Evolutionary conservation across 805 yeast genomes (phyloP).

Genomic region (Candida methanosorbosa): DNA sequence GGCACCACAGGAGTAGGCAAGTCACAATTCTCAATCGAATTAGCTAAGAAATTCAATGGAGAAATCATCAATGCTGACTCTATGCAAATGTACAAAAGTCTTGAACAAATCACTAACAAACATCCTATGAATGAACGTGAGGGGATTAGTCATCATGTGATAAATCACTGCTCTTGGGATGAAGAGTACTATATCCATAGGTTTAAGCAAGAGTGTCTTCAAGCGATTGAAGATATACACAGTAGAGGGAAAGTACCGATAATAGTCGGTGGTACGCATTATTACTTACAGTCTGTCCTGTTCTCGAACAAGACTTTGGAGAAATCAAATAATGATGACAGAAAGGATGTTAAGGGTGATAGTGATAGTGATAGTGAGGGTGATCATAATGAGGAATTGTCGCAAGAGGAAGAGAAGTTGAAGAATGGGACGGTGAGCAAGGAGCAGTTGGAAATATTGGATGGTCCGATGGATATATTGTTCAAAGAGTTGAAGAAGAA

Average conservation of each 20-base stretch:
- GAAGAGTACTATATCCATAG: slow-evolving; percentile 76
- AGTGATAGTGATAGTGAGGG: neutral
- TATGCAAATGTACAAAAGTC: slow-evolving; percentile 82
- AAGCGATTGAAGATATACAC: slow-evolving; percentile 56
- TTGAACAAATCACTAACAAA: slow-evolving; percentile 80
- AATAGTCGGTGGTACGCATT: slow-evolving; percentile 93
- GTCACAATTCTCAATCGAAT: slow-evolving; percentile 73
- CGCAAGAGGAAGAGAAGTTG: slow-evolving; percentile 17
- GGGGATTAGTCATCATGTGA: slow-evolving; percentile 76
- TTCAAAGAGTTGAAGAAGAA: slow-evolving; percentile 36
- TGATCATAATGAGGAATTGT: slow-evolving; percentile 24
- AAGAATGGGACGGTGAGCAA: slow-evolving; percentile 21
- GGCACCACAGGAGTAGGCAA: slow-evolving; percentile 98
- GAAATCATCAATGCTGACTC: slow-evolving; percentile 95
- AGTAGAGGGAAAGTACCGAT: slow-evolving; percentile 69
- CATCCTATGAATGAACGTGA: slow-evolving; percentile 75
- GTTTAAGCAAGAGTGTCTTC: slow-evolving; percentile 64
- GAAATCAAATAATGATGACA: slow-evolving; percentile 10
- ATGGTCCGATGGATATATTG: slow-evolving; percentile 44
- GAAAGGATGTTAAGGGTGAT: neutral
- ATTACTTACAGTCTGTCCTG: slow-evolving; percentile 72
- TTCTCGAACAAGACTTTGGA: slow-evolving; percentile 63
- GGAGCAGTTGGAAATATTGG: slow-evolving; percentile 33
- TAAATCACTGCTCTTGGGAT: slow-evolving; percentile 76
- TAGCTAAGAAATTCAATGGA: slow-evolving; percentile 72